A percentile compares a stretch with the other conserved stretches of the same genome.
phyloP scores from a whole-genome alignment of 768 basidiomycete species.

The Phaffia tasmanica region DNA sequence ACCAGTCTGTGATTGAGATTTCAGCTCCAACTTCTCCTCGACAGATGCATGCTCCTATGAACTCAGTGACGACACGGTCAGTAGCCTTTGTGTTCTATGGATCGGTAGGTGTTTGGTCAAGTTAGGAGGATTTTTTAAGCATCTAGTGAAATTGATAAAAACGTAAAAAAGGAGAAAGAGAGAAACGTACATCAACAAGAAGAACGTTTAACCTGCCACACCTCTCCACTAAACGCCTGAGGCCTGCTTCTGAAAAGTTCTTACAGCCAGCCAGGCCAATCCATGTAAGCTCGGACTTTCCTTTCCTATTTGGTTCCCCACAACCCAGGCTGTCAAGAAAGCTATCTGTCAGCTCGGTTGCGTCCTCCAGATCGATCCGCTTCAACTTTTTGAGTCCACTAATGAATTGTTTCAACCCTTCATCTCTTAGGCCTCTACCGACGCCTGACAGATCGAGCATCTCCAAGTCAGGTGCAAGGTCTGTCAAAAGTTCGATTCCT shows the following conservation, averaged over 20 bases:
- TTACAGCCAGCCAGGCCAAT: conserved; percentile 57
- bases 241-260: conserved; percentile 54
- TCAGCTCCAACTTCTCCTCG: conserved; percentile 47
- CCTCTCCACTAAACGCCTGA: conserved; percentile 52
- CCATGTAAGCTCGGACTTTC: conserved; percentile 46
- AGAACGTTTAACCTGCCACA: conserved; percentile 56
- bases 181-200: conserved; percentile 50
- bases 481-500: neutral
- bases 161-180: too few relatives aligned
- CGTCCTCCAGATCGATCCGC: conserved; percentile 77
- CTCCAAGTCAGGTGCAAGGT: conserved; percentile 37
- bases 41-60: conserved; percentile 49
- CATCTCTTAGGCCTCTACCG: conserved; percentile 55
- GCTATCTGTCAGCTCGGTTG: conserved; percentile 57
- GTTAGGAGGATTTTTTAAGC: too few relatives aligned
- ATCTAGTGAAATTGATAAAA: too few relatives aligned
- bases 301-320: too few relatives aligned
- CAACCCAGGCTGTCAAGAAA: conserved; percentile 45
- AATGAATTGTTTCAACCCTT: conserved; percentile 62
- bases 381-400: conserved; percentile 58
- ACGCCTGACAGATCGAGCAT: conserved; percentile 70
- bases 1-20: conserved; percentile 34
- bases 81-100: conserved; percentile 54
- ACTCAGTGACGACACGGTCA: conserved; percentile 52
- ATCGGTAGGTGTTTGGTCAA: too few relatives aligned